Evolutionary conservation across 2,329 filamentous ascomycete genomes (phyloP), one percentile per base, ranked within the genome.

Genomic region (Colletotrichum karsti): DNA sequence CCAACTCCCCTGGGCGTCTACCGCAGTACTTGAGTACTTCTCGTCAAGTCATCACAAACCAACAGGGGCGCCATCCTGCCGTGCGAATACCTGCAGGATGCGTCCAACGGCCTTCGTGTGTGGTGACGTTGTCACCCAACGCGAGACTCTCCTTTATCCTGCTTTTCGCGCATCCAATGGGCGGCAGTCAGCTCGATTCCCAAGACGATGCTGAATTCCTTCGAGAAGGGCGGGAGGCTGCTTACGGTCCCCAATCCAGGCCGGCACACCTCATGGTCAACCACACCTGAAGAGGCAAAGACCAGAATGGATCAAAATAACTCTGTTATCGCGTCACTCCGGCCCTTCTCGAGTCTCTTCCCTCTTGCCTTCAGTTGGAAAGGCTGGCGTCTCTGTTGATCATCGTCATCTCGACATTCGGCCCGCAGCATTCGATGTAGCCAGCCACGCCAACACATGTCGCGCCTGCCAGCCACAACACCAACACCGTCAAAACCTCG

Each of bases 401-500:
- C 30, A 67, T 64, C 59, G 13, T 67, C 64, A 67, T 67, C 37
- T 59, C 53, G 13, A 53, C 37, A 48, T 30, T 64, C 60, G 53
- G 64, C 35, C 63, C 42, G 63, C 48, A 56, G 44, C 24, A 56
- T 39, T 51, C 26, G 28, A 44, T 33, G 28, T 15, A 50, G 44
- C 7, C 30, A 22, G 28, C 8, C 62, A 35, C 37, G 13, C 26
- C 37, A 37, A 33, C 28, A 46, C 20, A 59, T 57, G 54, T 42
- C 35, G 35, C 35, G 44, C 37, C 54, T 28, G 30, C 28, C 51
- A 63, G 26, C 28, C 12, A 24, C 30, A 39, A 18, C 18, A n/a
- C 15, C 30, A 39, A 18, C 18, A n/a, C 15, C 44, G 3, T 33
- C 42, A 18, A 26, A 33, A 60, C 22, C 12, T 30, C 15, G 13